These are phyloP conservation scores for Stagonosporopsis tanaceti DNA, from an alignment of 2,329 filamentous ascomycete genomes.

Conservation along the genomic window DNA sequence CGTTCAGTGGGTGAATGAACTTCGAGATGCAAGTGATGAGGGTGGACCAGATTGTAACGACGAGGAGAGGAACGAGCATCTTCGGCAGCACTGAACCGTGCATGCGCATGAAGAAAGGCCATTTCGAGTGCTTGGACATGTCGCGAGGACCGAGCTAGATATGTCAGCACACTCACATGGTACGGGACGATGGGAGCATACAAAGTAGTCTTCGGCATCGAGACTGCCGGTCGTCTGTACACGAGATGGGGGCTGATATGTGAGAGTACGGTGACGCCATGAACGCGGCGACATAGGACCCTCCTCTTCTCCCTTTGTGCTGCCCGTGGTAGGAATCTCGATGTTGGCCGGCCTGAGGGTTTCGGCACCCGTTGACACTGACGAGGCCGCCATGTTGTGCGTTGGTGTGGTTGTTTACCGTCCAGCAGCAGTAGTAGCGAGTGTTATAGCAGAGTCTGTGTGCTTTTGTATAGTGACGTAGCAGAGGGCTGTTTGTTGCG, in stretches of 20 bases:
- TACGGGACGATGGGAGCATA: slow-evolving; percentile 45
- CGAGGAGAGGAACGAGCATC: slow-evolving; percentile 72
- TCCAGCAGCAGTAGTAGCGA: slow-evolving; percentile 39
- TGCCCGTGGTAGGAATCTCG: slow-evolving; percentile 36
- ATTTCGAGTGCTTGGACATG: slow-evolving; percentile 76
- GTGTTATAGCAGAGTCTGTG: background rate
- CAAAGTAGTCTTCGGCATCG: slow-evolving; percentile 68
- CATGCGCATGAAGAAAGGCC: slow-evolving; percentile 77
- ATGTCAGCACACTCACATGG: slow-evolving; percentile 18
- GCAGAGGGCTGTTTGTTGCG: slow-evolving; percentile 1
- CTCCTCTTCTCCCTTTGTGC: slow-evolving; percentile 21
- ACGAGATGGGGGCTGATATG: slow-evolving; percentile 39
- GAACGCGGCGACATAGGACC: slow-evolving; percentile 43
- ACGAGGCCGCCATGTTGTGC: slow-evolving; percentile 35
- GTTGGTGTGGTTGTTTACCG: slow-evolving; percentile 29
- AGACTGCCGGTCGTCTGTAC: slow-evolving; percentile 40
- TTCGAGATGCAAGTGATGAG: slow-evolving; percentile 63
- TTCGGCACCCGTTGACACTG: slow-evolving; percentile 39
- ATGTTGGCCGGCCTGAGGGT: slow-evolving; percentile 42
- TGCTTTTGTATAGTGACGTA: slow-evolving; percentile 6
- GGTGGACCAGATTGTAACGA: slow-evolving; percentile 71
- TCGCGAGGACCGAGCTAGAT: slow-evolving; percentile 67
- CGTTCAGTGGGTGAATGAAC: slow-evolving; percentile 59
- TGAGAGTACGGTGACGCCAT: slow-evolving; percentile 40
- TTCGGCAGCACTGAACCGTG: slow-evolving; percentile 78